Evolutionary conservation across 257 asterid species (phyloP), one percentile per base, ranked within the genome.

Genomic region (Misopates orontium): DNA sequence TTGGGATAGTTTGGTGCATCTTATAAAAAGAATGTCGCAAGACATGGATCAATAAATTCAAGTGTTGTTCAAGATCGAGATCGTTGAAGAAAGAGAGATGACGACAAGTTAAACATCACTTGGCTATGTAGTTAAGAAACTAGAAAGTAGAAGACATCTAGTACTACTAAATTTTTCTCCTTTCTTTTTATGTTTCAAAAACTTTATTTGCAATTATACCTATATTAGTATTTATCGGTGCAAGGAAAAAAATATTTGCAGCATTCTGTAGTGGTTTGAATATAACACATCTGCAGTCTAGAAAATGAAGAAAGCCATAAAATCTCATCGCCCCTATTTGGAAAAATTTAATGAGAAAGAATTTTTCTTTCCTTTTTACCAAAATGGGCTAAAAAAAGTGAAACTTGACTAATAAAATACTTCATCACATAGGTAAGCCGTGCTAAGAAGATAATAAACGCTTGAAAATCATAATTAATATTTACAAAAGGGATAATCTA

Each of bases 1-100:
- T 61, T 49, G 71, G 22, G 20, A 32, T 60, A 42, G 73, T 77
- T 70, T 64, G 58, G 19, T 75, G 75, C 20, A 61, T 67, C 62
- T 63, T 28, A 3, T 28, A 7, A 28, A 42, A 58, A 44, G 62
- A 72, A 76, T 70, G 77, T 50, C 71, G 52, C 56, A 60, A 16
- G 60, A 20, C 20, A 52, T 36, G 1, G 40, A 62, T 72, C 76
- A 65, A 51, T 61, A 51, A 55, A 25, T 8, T 24, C 6, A 62
- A 49, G 45, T 66, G 54, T 25, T 42, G 52, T 24, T 49, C 10
- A 67, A 53, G 36, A 25, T 45, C 23, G 74, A 58, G 41, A 51
- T 23, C 63, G 10, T 25, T 28, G 3, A 28, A 8, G 0, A 1
- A 7, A 12, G 47, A 55, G 5, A 2, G 36, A 28, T 2, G 69